A percentile compares a stretch with the other conserved stretches of the same genome.
phyloP scores from a whole-genome alignment of 441 rosid species.

The Aleurites moluccanus region DNA sequence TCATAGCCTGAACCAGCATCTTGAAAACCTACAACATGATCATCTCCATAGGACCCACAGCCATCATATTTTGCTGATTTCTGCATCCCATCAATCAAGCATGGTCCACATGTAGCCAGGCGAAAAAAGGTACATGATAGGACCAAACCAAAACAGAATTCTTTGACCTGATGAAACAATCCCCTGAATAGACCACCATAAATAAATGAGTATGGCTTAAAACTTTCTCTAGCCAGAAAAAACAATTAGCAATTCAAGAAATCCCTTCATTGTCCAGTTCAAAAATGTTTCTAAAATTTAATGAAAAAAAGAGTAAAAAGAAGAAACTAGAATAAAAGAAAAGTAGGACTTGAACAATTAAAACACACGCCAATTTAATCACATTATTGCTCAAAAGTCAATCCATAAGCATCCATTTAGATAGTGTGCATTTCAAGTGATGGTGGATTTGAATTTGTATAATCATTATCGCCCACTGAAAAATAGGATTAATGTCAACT shows the following conservation, averaged over 20 bases:
- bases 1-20: conserved; percentile 31
- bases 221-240: not conserved
- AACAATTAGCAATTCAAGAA: not conserved
- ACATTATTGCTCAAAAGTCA: not conserved
- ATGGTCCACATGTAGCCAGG: conserved; percentile 43
- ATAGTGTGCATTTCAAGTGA: not conserved
- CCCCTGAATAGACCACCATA: conserved; percentile 54
- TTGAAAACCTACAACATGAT: conserved; percentile 31
- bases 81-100: conserved; percentile 44
- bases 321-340: not conserved
- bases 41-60: conserved; percentile 41
- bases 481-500: not conserved
- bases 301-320: not conserved
- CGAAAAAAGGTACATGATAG: conserved; percentile 55
- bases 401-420: not conserved
- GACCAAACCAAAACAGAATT: conserved; percentile 45
- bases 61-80: conserved; percentile 45
- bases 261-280: not conserved
- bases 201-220: not conserved
- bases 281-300: not conserved
- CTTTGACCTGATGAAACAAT: conserved; percentile 40
- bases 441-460: not conserved
- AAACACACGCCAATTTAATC: not conserved
- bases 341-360: not conserved
- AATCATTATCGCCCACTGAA: not conserved